Conservation (phyloP, 108 stramenopile genomes). For the Bacterosira constricta region DNA sequence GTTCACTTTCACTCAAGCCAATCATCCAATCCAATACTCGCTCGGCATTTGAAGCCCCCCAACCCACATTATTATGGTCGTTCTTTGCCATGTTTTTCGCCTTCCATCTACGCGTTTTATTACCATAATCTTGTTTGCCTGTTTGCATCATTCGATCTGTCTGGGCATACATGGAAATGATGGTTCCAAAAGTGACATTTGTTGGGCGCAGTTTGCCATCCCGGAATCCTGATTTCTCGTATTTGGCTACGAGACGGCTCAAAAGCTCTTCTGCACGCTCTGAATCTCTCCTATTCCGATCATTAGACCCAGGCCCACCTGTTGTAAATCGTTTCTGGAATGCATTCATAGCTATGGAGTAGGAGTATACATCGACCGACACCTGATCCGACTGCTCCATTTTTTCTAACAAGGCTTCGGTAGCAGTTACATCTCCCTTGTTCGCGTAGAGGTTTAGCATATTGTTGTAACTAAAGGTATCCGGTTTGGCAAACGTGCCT, state of each 20-base stretch:
- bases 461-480: conserved; percentile 51
- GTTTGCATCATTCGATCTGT: conserved; percentile 21
- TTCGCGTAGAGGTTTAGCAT: conserved; percentile 56
- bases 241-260: conserved; percentile 15
- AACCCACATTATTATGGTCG: conserved; percentile 14
- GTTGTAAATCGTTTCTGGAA: conserved; percentile 40
- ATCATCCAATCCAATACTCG: conserved; percentile 51
- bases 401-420: conserved; percentile 27
- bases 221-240: conserved; percentile 21
- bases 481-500: conserved; percentile 23
- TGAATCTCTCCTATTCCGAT: conserved; percentile 35
- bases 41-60: conserved; percentile 49
- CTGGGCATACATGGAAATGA: conserved; percentile 42
- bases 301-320: background rate
- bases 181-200: conserved; percentile 33
- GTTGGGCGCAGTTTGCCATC: conserved; percentile 28
- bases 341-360: conserved; percentile 45
- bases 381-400: conserved; percentile 19
- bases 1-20: conserved; percentile 31
- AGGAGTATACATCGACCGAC: conserved; percentile 34
- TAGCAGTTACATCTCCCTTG: conserved; percentile 36
- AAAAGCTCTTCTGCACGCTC: conserved; percentile 38
- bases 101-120: conserved; percentile 25
- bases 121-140: background rate
- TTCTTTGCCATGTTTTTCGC: background rate